phyloP scores from a whole-genome alignment of 83 land plant genomes.

The Picea abies region DNA sequence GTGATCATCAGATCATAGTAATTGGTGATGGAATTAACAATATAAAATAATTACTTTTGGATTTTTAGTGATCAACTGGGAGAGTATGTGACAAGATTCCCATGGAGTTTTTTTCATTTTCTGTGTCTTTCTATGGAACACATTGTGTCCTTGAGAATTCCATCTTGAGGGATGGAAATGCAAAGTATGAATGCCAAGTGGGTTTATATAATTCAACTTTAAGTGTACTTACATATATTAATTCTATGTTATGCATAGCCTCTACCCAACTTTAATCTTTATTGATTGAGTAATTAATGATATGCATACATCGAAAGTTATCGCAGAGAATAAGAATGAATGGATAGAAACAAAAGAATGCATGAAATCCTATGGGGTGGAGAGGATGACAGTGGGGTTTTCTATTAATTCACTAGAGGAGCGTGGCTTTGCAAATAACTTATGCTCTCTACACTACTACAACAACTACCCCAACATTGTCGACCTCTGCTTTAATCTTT shows the following conservation, averaged over 20 bases:
- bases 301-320: neutral
- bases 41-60: no score
- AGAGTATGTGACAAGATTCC: slow-evolving; percentile 43
- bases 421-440: slow-evolving; percentile 37
- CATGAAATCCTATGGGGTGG: neutral
- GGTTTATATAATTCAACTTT: no score
- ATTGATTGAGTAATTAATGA: no score
- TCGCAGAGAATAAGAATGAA: neutral
- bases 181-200: no score
- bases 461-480: slow-evolving; percentile 71
- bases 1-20: no score
- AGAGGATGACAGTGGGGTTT: neutral
- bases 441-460: slow-evolving; percentile 67
- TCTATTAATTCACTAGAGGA: neutral
- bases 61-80: no score
- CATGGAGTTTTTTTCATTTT: slow-evolving; percentile 39
- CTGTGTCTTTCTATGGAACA: slow-evolving; percentile 32
- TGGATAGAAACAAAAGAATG: neutral
- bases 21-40: no score
- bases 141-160: slow-evolving; percentile 48
- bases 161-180: no score
- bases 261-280: no score
- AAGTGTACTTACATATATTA: no score
- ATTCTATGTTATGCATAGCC: no score
- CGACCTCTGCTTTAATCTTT: slow-evolving; percentile 71